Evolutionary conservation across 2,329 filamentous ascomycete species (phyloP), one percentile per base, ranked within the genome.

Genomic region (Fusarium sp.): DNA sequence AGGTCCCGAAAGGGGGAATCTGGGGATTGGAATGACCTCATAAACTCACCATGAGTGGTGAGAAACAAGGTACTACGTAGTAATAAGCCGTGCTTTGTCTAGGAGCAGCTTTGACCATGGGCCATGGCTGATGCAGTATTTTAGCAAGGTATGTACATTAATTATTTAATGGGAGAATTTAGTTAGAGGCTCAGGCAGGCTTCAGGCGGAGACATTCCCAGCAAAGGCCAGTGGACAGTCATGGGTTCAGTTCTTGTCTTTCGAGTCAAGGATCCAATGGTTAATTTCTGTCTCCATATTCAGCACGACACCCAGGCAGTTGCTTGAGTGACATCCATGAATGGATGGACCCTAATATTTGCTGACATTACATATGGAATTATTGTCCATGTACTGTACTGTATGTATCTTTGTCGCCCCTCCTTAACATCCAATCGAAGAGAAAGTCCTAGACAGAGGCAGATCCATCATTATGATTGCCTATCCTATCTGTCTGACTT

Each of bases 11-110:
- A 47, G 43, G 63, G 52, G 47, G 33, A 69, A 70, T 43, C 66
- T 58, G 62, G 66, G 66, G 66, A 70, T 57, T 63, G 51, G 66
- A 67, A 62, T 70, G 67, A 70, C 67, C 67, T 69, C 66, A 69
- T 62, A 52, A 57, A 49, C 53, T 64, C 56, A 49, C 44, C 33
- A 40, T 66, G 38, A 55, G 39, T 49, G 44, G 65, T 54, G 52
- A 69, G 65, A 57, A 65, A 61, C 50, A 54, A 39, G 54, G 49
- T 55, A 45, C 38, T 55, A 56, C 31, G 52, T 8, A 38, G 50
- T 60, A 54, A 49, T 60, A 54, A 49, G 50, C 60, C 43, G 38
- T 58, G 43, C 47, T 53, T 45, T 40, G 39, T 43, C 60, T 53
- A 65, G 61, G 36, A 46, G 43, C 62, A 67, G 61, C 65, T 59